A percentile compares a stretch with the other conserved stretches of the same genome.
These are phyloP conservation scores for Chlamydomonas asymmetrica DNA, from an alignment of 139 green algal genomes.

Conservation along the genomic window DNA sequence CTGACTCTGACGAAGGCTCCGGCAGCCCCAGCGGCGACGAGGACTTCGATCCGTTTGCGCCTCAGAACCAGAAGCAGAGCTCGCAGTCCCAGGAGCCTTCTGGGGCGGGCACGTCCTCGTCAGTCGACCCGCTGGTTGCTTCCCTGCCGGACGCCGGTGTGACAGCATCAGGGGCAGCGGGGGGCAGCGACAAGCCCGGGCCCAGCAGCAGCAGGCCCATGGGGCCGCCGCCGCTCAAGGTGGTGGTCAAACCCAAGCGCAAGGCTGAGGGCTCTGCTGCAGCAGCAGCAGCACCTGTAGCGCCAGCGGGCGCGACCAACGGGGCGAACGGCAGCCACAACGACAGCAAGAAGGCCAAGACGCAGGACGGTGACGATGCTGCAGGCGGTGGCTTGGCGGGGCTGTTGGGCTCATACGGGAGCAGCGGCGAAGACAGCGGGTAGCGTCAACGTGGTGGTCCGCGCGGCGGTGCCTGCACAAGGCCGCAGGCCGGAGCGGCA, in stretches of 20 bases:
- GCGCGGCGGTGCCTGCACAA: too few relatives aligned
- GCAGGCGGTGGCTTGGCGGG: slow-evolving; percentile 10
- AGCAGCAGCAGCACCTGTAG: not conserved
- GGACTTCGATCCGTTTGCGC: not conserved
- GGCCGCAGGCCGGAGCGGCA: too few relatives aligned
- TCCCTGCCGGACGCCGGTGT: not conserved
- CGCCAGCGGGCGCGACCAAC: not conserved
- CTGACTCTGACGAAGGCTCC: slow-evolving; percentile 22
- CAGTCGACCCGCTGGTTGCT: not conserved
- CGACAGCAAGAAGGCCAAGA: slow-evolving; percentile 2
- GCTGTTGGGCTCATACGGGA: slow-evolving; percentile 42
- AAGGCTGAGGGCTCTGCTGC: not conserved
- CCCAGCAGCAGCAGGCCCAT: slow-evolving; percentile 24
- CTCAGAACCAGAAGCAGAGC: not conserved
- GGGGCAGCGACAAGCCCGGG: not conserved
- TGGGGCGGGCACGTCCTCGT: not conserved
- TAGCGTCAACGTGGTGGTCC: not conserved
- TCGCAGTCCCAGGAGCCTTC: not conserved
- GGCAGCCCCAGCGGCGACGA: slow-evolving; percentile 3
- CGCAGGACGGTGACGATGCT: not conserved
- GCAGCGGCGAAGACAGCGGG: slow-evolving; percentile 20
- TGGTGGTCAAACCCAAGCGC: slow-evolving; percentile 33
- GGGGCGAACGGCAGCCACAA: not conserved
- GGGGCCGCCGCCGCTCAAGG: slow-evolving; percentile 20
- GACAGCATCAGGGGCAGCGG: not conserved